These are phyloP conservation scores for Raddia distichophylla DNA, from an alignment of 176 grass and related monocot species.

Conservation along the genomic window DNA sequence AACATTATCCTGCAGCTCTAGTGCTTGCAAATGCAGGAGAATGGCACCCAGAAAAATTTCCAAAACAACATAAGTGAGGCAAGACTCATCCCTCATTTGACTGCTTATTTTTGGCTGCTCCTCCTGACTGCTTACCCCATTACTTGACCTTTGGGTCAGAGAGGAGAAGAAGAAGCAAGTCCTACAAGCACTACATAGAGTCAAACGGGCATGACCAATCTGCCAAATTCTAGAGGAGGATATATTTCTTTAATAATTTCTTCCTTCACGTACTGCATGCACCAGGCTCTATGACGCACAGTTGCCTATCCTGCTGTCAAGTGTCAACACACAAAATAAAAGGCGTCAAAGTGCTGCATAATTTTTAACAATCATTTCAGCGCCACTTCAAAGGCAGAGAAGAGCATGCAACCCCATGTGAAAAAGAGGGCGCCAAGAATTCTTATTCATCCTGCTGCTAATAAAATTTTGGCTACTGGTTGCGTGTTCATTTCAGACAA, in stretches of 20 bases:
- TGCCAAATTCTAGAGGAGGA: constrained; percentile 55
- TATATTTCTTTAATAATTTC: constrained; percentile 35
- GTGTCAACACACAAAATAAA: constrained; percentile 38
- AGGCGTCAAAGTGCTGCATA: constrained; percentile 42
- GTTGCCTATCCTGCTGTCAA: constrained; percentile 45
- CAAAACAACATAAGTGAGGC: constrained; percentile 31
- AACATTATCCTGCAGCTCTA: constrained; percentile 48
- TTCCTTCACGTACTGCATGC: constrained; percentile 21
- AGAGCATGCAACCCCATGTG: constrained; percentile 56
- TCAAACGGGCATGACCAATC: constrained; percentile 52
- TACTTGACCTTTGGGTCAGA: constrained; percentile 45
- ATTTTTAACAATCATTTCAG: constrained; percentile 75
- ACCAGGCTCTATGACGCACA: constrained; percentile 7
- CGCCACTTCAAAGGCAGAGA: constrained; percentile 51
- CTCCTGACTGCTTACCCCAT: constrained; percentile 26
- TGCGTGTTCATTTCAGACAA: constrained; percentile 55
- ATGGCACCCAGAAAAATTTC: constrained; percentile 19
- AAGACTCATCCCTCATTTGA: constrained; percentile 39
- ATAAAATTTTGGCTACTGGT: constrained; percentile 53
- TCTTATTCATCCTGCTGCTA: constrained; percentile 41
- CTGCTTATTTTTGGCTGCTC: constrained; percentile 19
- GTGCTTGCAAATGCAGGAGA: constrained; percentile 38
- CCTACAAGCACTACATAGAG: constrained; percentile 48
- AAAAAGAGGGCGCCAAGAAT: constrained; percentile 64
- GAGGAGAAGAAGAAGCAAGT: constrained; percentile 35